Evolutionary conservation across 73 alveolate species (phyloP).

Genomic region (Paramecium tetraurelia): DNA sequence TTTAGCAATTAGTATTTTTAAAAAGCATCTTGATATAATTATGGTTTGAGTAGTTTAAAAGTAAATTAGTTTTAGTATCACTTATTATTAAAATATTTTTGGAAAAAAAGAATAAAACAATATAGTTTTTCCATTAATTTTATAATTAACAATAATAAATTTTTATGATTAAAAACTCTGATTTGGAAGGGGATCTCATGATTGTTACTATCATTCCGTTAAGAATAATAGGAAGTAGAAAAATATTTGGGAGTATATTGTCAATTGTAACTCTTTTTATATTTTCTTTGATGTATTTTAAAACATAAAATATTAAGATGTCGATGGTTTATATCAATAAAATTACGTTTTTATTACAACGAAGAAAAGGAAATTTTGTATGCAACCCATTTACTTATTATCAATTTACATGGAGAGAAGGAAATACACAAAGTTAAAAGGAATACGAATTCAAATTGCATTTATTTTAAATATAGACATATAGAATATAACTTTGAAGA

Average conservation of each 20-base stretch:
- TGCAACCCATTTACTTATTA: not conserved
- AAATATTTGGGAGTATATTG: not conserved
- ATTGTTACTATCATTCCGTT: not conserved
- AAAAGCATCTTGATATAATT: no score
- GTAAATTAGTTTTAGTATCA: not conserved
- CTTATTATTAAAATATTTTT: no score
- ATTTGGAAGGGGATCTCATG: not conserved
- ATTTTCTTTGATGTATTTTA: not conserved
- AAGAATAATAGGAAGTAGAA: not conserved
- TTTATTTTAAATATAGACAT: not conserved
- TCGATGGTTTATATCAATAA: not conserved
- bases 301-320: not conserved
- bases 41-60: no score
- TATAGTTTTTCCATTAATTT: not conserved
- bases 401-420: not conserved
- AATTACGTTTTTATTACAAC: not conserved
- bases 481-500: not conserved
- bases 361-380: not conserved
- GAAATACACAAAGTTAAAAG: not conserved
- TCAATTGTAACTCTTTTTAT: not conserved
- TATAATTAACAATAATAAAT: not conserved
- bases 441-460: not conserved
- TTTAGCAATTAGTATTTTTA: no score
- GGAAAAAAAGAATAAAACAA: not conserved
- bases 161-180: not conserved